Evolutionary conservation across 768 basidiomycete species (phyloP).

Genomic region (Leucosporidium scottii): DNA sequence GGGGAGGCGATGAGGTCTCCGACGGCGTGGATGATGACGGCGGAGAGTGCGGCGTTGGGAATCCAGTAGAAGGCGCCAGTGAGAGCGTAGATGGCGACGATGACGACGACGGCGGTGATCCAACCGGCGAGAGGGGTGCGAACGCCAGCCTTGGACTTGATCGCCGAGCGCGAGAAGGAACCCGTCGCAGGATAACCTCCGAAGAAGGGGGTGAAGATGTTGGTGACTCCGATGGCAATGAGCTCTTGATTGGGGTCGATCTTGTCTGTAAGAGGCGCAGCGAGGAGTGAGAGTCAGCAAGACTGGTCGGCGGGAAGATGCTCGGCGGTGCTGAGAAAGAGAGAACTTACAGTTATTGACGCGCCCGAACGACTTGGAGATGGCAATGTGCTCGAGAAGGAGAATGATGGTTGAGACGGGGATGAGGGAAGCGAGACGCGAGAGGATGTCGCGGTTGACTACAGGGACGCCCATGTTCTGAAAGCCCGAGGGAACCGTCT

Average conservation of each 20-base stretch:
- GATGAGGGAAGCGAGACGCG: constrained; percentile 57
- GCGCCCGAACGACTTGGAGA: constrained; percentile 84
- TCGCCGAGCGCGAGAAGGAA: constrained; percentile 94
- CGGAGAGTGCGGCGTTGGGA: constrained; percentile 58
- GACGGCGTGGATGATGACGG: constrained; percentile 62
- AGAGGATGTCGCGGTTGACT: constrained; percentile 43
- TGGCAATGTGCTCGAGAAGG: constrained; percentile 69
- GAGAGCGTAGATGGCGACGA: constrained; percentile 89
- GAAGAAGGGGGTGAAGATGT: constrained; percentile 63
- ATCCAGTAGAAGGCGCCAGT: constrained; percentile 49
- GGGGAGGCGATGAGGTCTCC: constrained; percentile 71
- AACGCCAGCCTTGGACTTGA: constrained; percentile 96
- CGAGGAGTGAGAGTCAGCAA: no score
- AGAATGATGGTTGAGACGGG: constrained; percentile 77
- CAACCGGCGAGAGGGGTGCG: constrained; percentile 87
- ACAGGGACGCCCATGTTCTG: constrained; percentile 49
- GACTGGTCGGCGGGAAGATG: no score
- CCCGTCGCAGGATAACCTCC: constrained; percentile 93
- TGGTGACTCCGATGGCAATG: constrained; percentile 60
- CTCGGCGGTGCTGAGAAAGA: no score
- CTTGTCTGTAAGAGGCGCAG: constrained; percentile 50
- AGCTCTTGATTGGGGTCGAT: constrained; percentile 80
- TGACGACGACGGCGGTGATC: constrained; percentile 73
- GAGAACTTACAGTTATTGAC: constrained; percentile 58
- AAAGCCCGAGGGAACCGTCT: constrained; percentile 57